A percentile compares a stretch with the other conserved stretches of the same genome.
phyloP scores from a whole-genome alignment of 2,329 filamentous ascomycete genomes.

The Aspergillus novoparasiticus region DNA sequence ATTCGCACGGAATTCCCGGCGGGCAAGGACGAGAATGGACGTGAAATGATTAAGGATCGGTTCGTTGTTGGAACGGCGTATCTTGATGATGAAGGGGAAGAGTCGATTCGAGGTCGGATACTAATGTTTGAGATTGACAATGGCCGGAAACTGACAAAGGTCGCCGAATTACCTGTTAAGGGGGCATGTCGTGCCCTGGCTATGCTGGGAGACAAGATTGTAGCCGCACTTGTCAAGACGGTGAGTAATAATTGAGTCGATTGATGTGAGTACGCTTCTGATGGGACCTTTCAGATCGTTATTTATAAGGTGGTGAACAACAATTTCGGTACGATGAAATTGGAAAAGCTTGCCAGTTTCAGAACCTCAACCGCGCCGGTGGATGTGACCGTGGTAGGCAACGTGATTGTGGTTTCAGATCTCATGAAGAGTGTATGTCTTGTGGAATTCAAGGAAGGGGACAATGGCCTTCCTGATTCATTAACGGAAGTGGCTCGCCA shows the following conservation, averaged over 20 bases:
- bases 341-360: slow-evolving; percentile 75
- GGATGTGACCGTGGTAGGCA: slow-evolving; percentile 72
- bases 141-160: slow-evolving; percentile 70
- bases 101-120: slow-evolving; percentile 72
- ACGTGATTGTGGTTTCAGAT: slow-evolving; percentile 81
- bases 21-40: slow-evolving; percentile 57
- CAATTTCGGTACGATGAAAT: slow-evolving; percentile 44
- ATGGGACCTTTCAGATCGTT: slow-evolving; percentile 51
- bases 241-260: slow-evolving; percentile 48
- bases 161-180: slow-evolving; percentile 70
- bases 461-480: slow-evolving; percentile 60
- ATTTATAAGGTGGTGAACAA: slow-evolving; percentile 54
- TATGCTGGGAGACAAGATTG: slow-evolving; percentile 73
- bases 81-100: slow-evolving; percentile 61
- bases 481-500: slow-evolving; percentile 78
- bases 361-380: slow-evolving; percentile 82
- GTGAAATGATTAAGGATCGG: slow-evolving; percentile 61
- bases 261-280: background rate
- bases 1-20: slow-evolving; percentile 73
- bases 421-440: slow-evolving; percentile 90
- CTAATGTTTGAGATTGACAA: slow-evolving; percentile 76
- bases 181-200: slow-evolving; percentile 80
- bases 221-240: slow-evolving; percentile 88
- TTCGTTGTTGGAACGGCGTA: slow-evolving; percentile 93
- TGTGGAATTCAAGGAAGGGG: slow-evolving; percentile 67